phyloP scores from a whole-genome alignment of 768 basidiomycete species.

The Lactarius evosmus region DNA sequence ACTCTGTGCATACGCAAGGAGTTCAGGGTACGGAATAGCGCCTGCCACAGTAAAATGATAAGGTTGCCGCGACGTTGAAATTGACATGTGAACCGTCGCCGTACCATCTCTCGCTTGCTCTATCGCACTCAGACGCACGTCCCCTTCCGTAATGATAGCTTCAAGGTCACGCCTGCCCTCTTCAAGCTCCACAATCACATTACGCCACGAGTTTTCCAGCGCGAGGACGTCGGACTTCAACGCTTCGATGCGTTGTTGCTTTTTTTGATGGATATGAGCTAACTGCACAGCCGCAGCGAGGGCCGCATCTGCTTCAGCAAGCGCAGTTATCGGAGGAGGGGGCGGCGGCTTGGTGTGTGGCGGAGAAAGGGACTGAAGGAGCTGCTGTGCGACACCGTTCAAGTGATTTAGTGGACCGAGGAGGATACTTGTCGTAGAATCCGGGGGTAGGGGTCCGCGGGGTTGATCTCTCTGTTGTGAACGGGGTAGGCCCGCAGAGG shows the following conservation, averaged over 20 bases:
- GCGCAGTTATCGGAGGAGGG: constrained; percentile 52
- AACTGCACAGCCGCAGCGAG: constrained; percentile 64
- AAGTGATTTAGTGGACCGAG: constrained; percentile 60
- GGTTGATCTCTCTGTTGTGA: not conserved
- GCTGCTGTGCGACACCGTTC: constrained; percentile 58
- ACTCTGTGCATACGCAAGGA: constrained; percentile 81
- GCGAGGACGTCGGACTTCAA: constrained; percentile 68
- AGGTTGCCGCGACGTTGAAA: not conserved
- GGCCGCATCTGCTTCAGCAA: constrained; percentile 59
- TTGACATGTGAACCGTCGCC: constrained; percentile 24
- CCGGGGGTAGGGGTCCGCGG: constrained; percentile 3
- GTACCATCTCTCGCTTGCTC: constrained; percentile 68
- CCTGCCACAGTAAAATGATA: constrained; percentile 39
- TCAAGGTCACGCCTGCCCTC: constrained; percentile 67
- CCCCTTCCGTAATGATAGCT: constrained; percentile 69
- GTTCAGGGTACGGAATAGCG: constrained; percentile 76
- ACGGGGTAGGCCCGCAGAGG: not conserved
- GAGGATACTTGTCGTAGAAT: constrained; percentile 61
- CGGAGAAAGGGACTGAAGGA: constrained; percentile 73
- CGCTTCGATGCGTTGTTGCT: constrained; percentile 69
- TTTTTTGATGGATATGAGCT: constrained; percentile 69
- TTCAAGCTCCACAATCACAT: constrained; percentile 62
- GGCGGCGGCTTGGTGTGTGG: constrained; percentile 60
- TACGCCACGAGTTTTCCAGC: constrained; percentile 64
- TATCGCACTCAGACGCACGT: constrained; percentile 65